These are phyloP conservation scores for Noccaea bulbosa DNA, from an alignment of 345 rosid genomes.

Conservation along the genomic window DNA sequence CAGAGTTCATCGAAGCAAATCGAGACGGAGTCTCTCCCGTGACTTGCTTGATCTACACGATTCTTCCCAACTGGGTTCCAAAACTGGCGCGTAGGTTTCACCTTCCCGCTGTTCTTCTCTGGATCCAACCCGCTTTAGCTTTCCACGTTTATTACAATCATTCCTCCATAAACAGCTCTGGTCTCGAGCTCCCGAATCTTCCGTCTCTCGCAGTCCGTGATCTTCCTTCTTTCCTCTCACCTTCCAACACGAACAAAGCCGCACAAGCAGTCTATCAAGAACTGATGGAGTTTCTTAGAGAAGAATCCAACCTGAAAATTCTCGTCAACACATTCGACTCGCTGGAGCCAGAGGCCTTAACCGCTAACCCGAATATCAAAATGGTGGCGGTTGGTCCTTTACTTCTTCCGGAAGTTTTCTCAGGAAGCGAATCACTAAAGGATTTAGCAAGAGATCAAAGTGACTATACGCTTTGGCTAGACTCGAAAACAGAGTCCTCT, in stretches of 20 bases:
- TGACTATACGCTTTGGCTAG: conserved; percentile 50
- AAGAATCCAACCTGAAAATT: conserved; percentile 46
- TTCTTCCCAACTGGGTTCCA: conserved; percentile 61
- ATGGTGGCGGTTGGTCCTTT: conserved; percentile 48
- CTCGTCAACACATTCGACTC: conserved; percentile 58
- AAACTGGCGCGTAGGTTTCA: conserved; percentile 52
- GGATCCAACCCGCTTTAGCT: conserved; percentile 76
- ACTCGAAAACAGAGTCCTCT: conserved; percentile 54
- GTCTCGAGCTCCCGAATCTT: conserved; percentile 39
- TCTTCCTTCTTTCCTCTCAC: conserved; percentile 58
- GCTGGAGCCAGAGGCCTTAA: conserved; percentile 49
- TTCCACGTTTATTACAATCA: conserved; percentile 58
- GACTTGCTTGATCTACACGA: conserved; percentile 45
- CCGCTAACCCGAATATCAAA: conserved; percentile 8
- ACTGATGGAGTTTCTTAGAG: conserved; percentile 39
- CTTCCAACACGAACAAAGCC: conserved; percentile 9
- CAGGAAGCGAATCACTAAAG: conserved; percentile 8
- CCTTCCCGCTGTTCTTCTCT: conserved; percentile 55
- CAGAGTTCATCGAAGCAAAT: conserved; percentile 39
- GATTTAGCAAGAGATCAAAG: conserved; percentile 3
- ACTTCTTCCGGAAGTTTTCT: conserved; percentile 32
- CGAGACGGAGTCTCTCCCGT: conserved; percentile 35
- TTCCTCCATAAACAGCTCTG: conserved; percentile 49
- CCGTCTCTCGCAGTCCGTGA: conserved; percentile 39
- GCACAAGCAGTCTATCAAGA: neutral